These are phyloP conservation scores for Pseudopithomyces chartarum DNA, from an alignment of 2,329 filamentous ascomycete genomes.

Conservation along the genomic window DNA sequence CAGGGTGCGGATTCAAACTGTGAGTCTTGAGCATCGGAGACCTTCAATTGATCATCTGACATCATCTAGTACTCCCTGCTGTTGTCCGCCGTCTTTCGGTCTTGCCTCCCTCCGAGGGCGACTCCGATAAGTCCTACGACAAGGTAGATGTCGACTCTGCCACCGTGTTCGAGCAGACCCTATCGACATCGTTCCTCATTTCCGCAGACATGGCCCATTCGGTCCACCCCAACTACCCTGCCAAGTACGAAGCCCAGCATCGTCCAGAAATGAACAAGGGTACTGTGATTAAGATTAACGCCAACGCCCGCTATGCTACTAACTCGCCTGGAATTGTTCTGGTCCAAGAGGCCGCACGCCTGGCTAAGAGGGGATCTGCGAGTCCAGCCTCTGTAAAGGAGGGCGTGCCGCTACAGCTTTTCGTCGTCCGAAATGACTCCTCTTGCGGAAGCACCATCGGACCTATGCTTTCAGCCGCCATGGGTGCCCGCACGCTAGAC, in stretches of 20 bases:
- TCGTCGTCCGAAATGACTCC: constrained; percentile 95
- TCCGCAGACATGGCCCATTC: constrained; percentile 98
- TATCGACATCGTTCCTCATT: constrained; percentile 88
- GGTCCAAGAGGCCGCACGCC: constrained; percentile 80
- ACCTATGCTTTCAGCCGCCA: constrained; percentile 87
- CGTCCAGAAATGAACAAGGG: constrained; percentile 95
- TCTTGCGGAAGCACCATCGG: constrained; percentile 96
- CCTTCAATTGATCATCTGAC: neutral
- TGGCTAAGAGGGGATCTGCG: constrained; percentile 57
- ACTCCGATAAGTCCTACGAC: constrained; percentile 70
- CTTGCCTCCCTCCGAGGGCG: constrained; percentile 66
- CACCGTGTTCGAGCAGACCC: constrained; percentile 91
- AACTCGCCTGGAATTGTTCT: constrained; percentile 95
- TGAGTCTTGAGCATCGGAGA: neutral
- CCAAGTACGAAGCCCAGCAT: constrained; percentile 90
- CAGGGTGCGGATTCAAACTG: constrained; percentile 91
- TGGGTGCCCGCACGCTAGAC: constrained; percentile 89
- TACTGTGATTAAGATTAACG: constrained; percentile 96
- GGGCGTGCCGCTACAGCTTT: constrained; percentile 88
- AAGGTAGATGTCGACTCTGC: constrained; percentile 62
- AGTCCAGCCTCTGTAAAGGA: constrained; percentile 53
- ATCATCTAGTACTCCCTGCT: constrained; percentile 68
- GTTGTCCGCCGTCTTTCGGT: constrained; percentile 86
- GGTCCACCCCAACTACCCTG: constrained; percentile 91
- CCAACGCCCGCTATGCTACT: constrained; percentile 94